Conservation (phyloP, 2,329 filamentous ascomycete species). For the Botrytis medusae region DNA sequence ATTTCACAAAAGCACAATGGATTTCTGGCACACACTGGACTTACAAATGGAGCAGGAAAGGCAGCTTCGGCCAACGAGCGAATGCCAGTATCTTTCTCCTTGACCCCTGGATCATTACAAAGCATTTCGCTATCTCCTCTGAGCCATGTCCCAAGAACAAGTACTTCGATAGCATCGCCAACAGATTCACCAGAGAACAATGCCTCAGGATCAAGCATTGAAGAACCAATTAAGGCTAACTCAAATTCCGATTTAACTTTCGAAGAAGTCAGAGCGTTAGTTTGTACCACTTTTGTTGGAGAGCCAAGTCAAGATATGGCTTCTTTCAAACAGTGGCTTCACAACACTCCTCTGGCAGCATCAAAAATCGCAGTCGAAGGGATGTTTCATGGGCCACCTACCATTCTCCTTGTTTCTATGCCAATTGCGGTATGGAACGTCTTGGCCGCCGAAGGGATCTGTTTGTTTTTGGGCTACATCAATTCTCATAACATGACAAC, state of each 20-base stretch:
- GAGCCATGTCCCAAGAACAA: conserved; percentile 33
- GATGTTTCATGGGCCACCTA: conserved; percentile 67
- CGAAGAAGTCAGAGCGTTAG: conserved; percentile 61
- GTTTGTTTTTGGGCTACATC: conserved; percentile 64
- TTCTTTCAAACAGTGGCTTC: conserved; percentile 66
- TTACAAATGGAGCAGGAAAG: conserved; percentile 49
- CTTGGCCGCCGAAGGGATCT: conserved; percentile 65
- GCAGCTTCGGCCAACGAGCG: conserved; percentile 38
- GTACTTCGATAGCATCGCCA: conserved; percentile 39
- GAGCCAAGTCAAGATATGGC: conserved; percentile 66
- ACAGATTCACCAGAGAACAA: conserved; percentile 36
- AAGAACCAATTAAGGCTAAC: conserved; percentile 34
- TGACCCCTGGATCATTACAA: conserved; percentile 55
- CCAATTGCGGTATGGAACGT: conserved; percentile 62
- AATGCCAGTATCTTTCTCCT: conserved; percentile 54
- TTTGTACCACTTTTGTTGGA: conserved; percentile 66
- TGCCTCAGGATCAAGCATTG: conserved; percentile 26
- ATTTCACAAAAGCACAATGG: conserved; percentile 43
- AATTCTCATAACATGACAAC: conserved; percentile 67
- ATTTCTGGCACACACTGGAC: conserved; percentile 44
- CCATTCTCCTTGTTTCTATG: conserved; percentile 66
- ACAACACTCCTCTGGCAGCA: conserved; percentile 55
- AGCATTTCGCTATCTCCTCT: conserved; percentile 51
- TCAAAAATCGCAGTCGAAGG: conserved; percentile 63
- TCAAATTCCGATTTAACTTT: conserved; percentile 54